A percentile compares a stretch with the other conserved stretches of the same genome.
These are phyloP conservation scores for Oryza nivara DNA, from an alignment of 176 grass and related monocot genomes.

Conservation along the genomic window DNA sequence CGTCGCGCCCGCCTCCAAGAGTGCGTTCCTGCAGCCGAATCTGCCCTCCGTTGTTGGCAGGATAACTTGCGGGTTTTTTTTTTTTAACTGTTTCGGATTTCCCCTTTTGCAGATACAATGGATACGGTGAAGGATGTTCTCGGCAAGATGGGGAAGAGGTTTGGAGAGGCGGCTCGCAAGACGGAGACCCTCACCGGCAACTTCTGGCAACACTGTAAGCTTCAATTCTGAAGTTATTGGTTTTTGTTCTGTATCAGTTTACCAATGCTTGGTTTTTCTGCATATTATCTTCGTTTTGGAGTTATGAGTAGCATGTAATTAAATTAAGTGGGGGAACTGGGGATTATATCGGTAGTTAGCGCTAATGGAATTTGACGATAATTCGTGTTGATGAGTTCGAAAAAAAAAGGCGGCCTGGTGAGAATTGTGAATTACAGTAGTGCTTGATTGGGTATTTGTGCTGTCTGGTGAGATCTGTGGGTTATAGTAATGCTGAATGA, in stretches of 20 bases:
- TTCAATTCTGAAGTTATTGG: not conserved
- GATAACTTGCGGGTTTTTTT: not conserved
- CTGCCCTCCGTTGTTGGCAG: not conserved
- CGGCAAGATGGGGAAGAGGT: constrained; percentile 82
- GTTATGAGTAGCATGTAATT: not conserved
- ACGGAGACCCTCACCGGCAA: constrained; percentile 89
- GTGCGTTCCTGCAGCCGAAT: constrained; percentile 36
- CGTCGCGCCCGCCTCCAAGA: constrained; percentile 51
- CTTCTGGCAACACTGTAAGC: constrained; percentile 95
- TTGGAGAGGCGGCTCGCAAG: constrained; percentile 84
- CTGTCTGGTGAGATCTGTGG: not conserved
- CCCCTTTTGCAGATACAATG: constrained; percentile 63
- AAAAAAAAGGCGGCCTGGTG: not conserved
- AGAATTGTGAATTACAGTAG: not conserved
- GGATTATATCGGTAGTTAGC: not conserved
- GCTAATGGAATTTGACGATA: not conserved
- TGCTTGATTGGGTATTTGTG: not conserved
- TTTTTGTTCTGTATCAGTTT: not conserved
- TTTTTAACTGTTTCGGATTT: not conserved
- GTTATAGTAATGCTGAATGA: not conserved
- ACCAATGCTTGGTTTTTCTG: not conserved
- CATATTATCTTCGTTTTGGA: not conserved
- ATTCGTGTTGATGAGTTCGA: not conserved
- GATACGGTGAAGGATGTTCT: constrained; percentile 82
- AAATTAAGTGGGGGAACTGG: not conserved